Evolutionary conservation across 2,329 filamentous ascomycete genomes (phyloP).

Genomic region (Pseudogymnoascus sp.): DNA sequence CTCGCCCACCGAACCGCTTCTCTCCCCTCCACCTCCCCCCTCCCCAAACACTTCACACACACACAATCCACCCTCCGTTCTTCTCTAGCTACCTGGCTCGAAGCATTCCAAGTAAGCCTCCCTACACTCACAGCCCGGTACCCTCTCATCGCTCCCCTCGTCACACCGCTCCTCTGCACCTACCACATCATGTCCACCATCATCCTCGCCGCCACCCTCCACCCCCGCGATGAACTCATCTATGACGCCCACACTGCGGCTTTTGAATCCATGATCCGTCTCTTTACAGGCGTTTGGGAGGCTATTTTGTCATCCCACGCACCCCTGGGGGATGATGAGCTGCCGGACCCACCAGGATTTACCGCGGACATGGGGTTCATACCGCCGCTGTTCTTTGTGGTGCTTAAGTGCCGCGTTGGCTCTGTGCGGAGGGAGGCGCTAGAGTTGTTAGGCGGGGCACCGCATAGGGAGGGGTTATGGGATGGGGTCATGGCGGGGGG

Average conservation of each 20-base stretch:
- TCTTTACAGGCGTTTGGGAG: slow-evolving; percentile 12
- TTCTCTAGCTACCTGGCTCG: slow-evolving; percentile 12
- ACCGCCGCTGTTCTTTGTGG: slow-evolving; percentile 37
- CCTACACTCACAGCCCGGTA: not conserved
- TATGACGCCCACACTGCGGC: slow-evolving; percentile 30
- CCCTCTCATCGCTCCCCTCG: slow-evolving; percentile 13
- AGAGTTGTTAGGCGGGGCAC: slow-evolving; percentile 23
- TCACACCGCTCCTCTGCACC: slow-evolving; percentile 28
- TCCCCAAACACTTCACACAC: not conserved
- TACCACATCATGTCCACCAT: slow-evolving; percentile 38
- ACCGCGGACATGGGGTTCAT: slow-evolving; percentile 38
- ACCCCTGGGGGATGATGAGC: not conserved
- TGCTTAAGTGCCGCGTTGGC: slow-evolving; percentile 38
- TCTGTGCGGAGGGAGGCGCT: slow-evolving; percentile 33
- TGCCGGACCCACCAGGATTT: slow-evolving; percentile 26
- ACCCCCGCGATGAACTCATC: slow-evolving; percentile 25
- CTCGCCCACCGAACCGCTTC: not conserved
- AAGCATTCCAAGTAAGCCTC: slow-evolving; percentile 10
- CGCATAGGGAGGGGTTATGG: slow-evolving; percentile 37
- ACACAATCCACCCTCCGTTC: not conserved
- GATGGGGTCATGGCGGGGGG: slow-evolving; percentile 27
- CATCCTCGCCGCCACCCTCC: slow-evolving; percentile 32
- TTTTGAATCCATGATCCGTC: slow-evolving; percentile 29
- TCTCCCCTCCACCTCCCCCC: not conserved
- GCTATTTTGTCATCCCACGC: not conserved